These are phyloP conservation scores for Blastobotrys parvus DNA, from an alignment of 805 yeast species.

Conservation along the genomic window DNA sequence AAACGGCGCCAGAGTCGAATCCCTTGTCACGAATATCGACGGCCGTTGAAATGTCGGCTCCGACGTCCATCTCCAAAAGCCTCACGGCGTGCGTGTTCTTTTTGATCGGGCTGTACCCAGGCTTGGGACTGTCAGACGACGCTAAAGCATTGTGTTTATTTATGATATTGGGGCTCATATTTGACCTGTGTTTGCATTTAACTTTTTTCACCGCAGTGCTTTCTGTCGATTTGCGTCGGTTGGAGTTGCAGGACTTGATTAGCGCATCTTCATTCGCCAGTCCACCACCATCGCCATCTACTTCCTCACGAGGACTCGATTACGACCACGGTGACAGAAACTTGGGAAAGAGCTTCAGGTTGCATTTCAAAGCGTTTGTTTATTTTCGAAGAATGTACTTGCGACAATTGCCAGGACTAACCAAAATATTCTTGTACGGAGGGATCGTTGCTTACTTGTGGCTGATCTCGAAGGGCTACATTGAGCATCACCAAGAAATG, in stretches of 20 bases:
- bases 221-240: slow-evolving; percentile 56
- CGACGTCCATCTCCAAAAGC: slow-evolving; percentile 33
- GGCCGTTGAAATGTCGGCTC: slow-evolving; percentile 31
- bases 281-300: background rate
- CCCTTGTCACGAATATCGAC: slow-evolving; percentile 32
- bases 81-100: slow-evolving; percentile 24
- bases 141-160: slow-evolving; percentile 39
- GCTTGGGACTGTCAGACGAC: slow-evolving; percentile 16
- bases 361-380: slow-evolving; percentile 1
- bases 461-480: background rate
- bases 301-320: background rate
- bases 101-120: slow-evolving; percentile 14
- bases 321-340: background rate
- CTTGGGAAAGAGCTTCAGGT: background rate
- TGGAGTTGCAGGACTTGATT: slow-evolving; percentile 51
- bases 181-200: slow-evolving; percentile 54
- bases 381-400: slow-evolving; percentile 2
- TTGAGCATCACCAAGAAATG: background rate
- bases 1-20: slow-evolving; percentile 36
- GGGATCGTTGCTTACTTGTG: background rate
- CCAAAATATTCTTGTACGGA: background rate
- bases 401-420: slow-evolving; percentile 1
- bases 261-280: slow-evolving; percentile 4
- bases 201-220: slow-evolving; percentile 60
- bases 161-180: slow-evolving; percentile 38